Base-by-base conservation (phyloP, 345 rosid species). In the Alliaria petiolata region DNA sequence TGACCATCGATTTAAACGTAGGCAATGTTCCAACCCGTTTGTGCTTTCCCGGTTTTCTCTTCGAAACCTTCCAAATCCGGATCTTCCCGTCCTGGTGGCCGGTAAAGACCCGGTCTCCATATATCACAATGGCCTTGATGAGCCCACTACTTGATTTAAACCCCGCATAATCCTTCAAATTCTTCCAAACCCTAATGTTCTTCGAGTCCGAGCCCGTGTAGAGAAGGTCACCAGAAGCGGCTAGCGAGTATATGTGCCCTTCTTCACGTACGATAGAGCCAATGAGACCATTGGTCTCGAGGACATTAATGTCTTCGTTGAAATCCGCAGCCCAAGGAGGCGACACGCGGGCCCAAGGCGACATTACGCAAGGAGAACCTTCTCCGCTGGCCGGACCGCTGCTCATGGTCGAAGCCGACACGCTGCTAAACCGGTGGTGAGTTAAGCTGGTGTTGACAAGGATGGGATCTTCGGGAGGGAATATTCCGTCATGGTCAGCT, bases 51-150 rank as follows among this genome's bases (percentile, higher is more conserved):
- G 84, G 77, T 47, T 70, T 75, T 56, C 69, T 78, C 15, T 69
- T 70, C 8, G 84, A 76, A 62, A 78, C 80, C 55, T 84, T 87
- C 92, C 92, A 87, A 16, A 87, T 72, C 19, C 90, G 83, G 43
- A 87, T 87, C 70, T 85, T 85, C 0, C 92, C 92, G 33, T 87
- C 92, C 26, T 85, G 87, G 39, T 87, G 92, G 30, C 92, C 92
- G 2, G 89, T 87, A 62, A 85, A 87, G 34, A 87, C 68, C 62
- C 76, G 80, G 16, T 75, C 78, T 20, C 78, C 82, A 14, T 51
- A 59, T 13, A 80, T 69, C 16, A 80, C 70, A 71, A 82, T 82
- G 58, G 85, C 86, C 5, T 85, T 85, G 1, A 85, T 82, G 19
- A 88, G 80, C 0, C 91, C 95, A 42, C 91, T 85, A 56, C 70